phyloP scores from a whole-genome alignment of 371 early-diverging fungal genomes.

The Dipsacomyces acuminosporus region DNA sequence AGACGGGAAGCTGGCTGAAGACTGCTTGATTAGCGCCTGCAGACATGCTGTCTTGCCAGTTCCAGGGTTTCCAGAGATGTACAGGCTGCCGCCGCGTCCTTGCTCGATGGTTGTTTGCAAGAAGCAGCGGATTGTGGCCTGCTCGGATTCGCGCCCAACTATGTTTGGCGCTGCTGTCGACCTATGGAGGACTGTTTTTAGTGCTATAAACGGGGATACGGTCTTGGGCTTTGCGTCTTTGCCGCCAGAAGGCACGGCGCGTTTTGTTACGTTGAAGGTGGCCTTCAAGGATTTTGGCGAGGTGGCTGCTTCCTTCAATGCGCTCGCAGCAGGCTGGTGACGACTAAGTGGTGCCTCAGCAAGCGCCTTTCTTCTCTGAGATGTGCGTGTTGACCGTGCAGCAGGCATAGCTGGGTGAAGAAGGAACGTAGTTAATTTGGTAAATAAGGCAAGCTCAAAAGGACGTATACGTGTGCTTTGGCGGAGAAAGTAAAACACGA shows the following conservation, averaged over 20 bases:
- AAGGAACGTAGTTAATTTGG: no score
- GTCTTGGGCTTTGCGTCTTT: conserved; percentile 5
- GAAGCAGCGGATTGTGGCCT: conserved; percentile 56
- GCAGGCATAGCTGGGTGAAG: conserved; percentile 22
- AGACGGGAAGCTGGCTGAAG: conserved; percentile 41
- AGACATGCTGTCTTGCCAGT: conserved; percentile 93
- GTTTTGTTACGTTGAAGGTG: conserved; percentile 28
- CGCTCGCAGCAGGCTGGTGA: conserved; percentile 10
- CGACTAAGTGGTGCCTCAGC: conserved; percentile 19
- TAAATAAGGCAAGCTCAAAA: no score
- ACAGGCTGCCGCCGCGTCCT: conserved; percentile 60
- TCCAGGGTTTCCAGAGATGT: conserved; percentile 90
- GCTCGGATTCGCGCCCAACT: conserved; percentile 70
- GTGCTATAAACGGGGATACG: conserved; percentile 17
- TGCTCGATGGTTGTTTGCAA: conserved; percentile 48
- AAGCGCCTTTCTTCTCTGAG: conserved; percentile 16
- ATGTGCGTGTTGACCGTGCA: conserved; percentile 17
- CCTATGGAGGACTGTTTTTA: conserved; percentile 28
- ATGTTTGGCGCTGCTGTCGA: conserved; percentile 49
- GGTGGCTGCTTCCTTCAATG: conserved; percentile 1
- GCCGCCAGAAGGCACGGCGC: not conserved
- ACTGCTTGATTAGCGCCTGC: conserved; percentile 37
- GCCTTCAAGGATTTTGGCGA: conserved; percentile 13
- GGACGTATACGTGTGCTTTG: no score
- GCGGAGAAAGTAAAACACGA: conserved; percentile 3